Conservation (phyloP, 1,284 basidiomycete genomes). For the Cutaneotrichosporon arboriforme region DNA sequence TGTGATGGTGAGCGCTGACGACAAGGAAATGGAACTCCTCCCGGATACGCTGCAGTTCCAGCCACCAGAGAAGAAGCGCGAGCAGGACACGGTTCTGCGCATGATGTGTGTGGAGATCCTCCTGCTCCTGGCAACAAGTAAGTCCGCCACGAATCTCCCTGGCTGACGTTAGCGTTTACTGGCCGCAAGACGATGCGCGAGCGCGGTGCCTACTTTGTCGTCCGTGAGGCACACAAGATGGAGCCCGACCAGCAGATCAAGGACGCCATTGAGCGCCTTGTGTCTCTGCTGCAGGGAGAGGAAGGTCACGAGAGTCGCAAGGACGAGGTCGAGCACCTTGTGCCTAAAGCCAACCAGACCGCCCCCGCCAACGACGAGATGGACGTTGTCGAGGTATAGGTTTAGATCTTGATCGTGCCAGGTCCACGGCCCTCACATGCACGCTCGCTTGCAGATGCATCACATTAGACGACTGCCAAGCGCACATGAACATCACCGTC, state of each 20-base stretch:
- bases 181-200: constrained; percentile 74
- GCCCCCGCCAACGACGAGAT: constrained; percentile 22
- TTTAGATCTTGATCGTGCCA: not conserved
- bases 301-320: constrained; percentile 56
- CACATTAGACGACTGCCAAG: too few relatives aligned
- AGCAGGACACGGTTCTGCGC: constrained; percentile 71
- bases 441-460: too few relatives aligned
- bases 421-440: not conserved
- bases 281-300: constrained; percentile 66
- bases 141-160: constrained; percentile 16
- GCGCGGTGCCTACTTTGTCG: constrained; percentile 81
- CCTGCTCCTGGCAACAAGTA: constrained; percentile 75
- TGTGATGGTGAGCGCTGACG: constrained; percentile 17
- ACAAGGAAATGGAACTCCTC: constrained; percentile 80
- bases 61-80: constrained; percentile 74
- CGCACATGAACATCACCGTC: too few relatives aligned
- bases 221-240: constrained; percentile 71
- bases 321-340: constrained; percentile 53
- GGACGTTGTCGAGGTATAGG: constrained; percentile 32
- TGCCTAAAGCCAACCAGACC: constrained; percentile 39
- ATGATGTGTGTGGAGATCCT: constrained; percentile 84
- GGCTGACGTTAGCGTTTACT: constrained; percentile 55
- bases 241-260: constrained; percentile 71
- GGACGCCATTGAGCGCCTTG: constrained; percentile 65
- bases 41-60: constrained; percentile 83